phyloP scores from a whole-genome alignment of 306 rosid genomes.

The Vigna angularis region DNA sequence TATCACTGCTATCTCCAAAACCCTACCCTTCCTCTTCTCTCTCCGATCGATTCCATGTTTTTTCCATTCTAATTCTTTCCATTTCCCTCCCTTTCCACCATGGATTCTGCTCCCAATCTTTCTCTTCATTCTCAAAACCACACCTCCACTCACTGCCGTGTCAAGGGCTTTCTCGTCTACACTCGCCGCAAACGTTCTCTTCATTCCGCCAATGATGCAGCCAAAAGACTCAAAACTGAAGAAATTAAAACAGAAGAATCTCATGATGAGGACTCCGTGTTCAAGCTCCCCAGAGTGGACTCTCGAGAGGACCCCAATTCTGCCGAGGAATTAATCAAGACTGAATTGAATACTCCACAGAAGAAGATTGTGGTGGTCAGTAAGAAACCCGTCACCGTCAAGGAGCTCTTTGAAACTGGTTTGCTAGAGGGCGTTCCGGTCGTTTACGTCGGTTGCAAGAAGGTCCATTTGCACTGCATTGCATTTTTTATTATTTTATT shows the following conservation, averaged over 20 bases:
- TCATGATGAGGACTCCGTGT: constrained; percentile 36
- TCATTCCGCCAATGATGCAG: constrained; percentile 43
- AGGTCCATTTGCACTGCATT: constrained; percentile 55
- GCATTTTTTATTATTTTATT: neutral
- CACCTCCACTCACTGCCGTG: constrained; percentile 27
- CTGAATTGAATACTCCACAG: constrained; percentile 49
- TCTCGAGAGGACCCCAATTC: neutral
- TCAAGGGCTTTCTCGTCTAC: constrained; percentile 83
- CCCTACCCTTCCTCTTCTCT: constrained; percentile 48
- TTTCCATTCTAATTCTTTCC: constrained; percentile 2
- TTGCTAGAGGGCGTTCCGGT: constrained; percentile 91
- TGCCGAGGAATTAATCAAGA: neutral
- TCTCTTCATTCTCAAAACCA: constrained; percentile 20
- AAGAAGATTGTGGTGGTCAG: constrained; percentile 58
- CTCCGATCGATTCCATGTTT: constrained; percentile 51
- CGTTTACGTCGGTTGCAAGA: constrained; percentile 85
- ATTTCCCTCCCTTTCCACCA: neutral
- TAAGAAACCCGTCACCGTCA: constrained; percentile 75
- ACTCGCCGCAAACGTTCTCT: constrained; percentile 63
- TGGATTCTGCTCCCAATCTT: neutral
- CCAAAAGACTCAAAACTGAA: constrained; percentile 31
- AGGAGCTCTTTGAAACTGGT: constrained; percentile 92
- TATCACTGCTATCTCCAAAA: constrained; percentile 41
- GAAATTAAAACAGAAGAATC: neutral
- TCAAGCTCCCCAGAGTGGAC: constrained; percentile 38